Percentiles rank a stretch among this genome's conserved stretches.
phyloP scores from a whole-genome alignment of 371 early-diverging fungal genomes.

The Zancudomyces culisetae region DNA sequence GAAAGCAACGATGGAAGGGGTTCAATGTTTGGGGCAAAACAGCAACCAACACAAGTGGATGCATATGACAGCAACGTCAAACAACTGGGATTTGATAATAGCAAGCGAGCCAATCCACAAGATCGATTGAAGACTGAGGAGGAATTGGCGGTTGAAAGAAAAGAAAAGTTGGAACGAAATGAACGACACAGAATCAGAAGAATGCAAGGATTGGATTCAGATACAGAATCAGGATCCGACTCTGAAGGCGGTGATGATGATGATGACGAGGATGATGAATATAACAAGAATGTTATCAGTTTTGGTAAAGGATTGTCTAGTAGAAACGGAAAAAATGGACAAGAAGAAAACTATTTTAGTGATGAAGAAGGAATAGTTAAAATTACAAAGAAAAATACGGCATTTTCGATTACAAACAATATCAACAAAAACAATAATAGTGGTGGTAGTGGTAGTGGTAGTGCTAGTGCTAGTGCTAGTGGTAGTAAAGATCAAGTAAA shows the following conservation, averaged over 20 bases:
- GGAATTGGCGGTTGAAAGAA: slow-evolving; percentile 70
- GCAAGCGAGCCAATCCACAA: slow-evolving; percentile 66
- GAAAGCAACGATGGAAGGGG: not conserved
- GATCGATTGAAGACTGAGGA: slow-evolving; percentile 88
- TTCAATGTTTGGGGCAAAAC: too few relatives aligned
- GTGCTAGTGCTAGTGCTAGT: slow-evolving; percentile 11
- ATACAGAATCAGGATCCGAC: slow-evolving; percentile 9
- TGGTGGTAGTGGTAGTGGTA: not conserved
- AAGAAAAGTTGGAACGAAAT: slow-evolving; percentile 58
- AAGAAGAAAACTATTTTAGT: slow-evolving; percentile 13
- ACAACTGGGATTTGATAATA: slow-evolving; percentile 62
- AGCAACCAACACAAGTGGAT: slow-evolving; percentile 11
- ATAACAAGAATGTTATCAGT: slow-evolving; percentile 20
- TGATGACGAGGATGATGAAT: slow-evolving; percentile 29
- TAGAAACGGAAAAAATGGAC: slow-evolving; percentile 19
- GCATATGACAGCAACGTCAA: slow-evolving; percentile 57
- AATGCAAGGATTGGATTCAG: slow-evolving; percentile 64
- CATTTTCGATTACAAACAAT: slow-evolving; percentile 6
- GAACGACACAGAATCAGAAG: slow-evolving; percentile 69
- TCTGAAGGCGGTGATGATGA: slow-evolving; percentile 28
- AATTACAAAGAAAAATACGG: slow-evolving; percentile 29
- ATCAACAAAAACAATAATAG: not conserved
- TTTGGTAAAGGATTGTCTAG: slow-evolving; percentile 26
- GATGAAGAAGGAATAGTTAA: slow-evolving; percentile 13
- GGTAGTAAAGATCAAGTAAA: slow-evolving; percentile 11